Evolutionary conservation across 176 grass and related monocot species (phyloP).

Genomic region (Cenchrus purpureus): DNA sequence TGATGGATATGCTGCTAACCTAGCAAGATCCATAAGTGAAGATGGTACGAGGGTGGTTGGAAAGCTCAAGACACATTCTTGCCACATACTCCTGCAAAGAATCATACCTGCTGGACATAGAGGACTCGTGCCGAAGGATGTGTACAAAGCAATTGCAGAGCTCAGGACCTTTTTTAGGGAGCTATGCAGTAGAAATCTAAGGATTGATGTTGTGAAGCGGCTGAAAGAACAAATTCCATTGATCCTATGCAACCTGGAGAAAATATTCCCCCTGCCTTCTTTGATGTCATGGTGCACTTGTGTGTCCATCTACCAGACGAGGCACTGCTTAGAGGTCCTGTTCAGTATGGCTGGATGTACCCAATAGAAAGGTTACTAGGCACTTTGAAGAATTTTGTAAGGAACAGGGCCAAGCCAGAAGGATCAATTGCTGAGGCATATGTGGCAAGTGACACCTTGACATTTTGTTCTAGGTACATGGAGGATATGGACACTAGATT

Average conservation of each 20-base stretch:
- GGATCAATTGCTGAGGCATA: no score
- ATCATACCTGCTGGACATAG: not conserved
- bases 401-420: no score
- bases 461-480: no score
- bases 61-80: not conserved
- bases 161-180: not conserved
- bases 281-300: not conserved
- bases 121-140: not conserved
- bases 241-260: constrained; percentile 21
- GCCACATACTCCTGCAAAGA: not conserved
- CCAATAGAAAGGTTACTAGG: not conserved
- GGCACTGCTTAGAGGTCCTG: no score
- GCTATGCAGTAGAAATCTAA: not conserved
- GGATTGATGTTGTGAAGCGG: not conserved
- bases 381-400: not conserved
- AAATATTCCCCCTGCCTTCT: constrained; percentile 20
- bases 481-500: no score
- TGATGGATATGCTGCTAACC: no score
- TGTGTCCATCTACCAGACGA: not conserved
- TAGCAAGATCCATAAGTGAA: no score
- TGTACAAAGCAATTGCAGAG: not conserved
- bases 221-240: not conserved
- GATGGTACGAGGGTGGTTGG: not conserved
- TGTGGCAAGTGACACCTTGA: no score
- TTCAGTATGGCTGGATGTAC: not conserved